These are phyloP conservation scores for Closterium sp. DNA, from an alignment of 139 green algal genomes.

Conservation along the genomic window DNA sequence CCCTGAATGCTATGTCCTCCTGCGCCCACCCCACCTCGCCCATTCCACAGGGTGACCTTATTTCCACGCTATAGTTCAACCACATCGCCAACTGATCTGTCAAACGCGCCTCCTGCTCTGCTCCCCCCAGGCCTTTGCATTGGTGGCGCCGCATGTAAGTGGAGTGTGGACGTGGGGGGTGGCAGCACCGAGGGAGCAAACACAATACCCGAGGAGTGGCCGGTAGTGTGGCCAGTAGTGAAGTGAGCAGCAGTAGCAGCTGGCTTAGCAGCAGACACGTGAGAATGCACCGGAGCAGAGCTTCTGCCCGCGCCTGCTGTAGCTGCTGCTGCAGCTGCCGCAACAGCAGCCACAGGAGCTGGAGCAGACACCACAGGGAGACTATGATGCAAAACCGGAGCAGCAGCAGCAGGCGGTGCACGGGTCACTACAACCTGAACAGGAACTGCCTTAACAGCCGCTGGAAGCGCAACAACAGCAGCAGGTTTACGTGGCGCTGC, in stretches of 20 bases:
- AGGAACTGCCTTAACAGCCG: neutral
- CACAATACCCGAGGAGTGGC: neutral
- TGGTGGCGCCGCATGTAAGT: neutral
- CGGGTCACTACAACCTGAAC: neutral
- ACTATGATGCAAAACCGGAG: neutral
- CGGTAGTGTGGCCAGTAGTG: neutral
- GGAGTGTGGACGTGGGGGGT: neutral
- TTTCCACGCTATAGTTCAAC: neutral
- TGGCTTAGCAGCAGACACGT: neutral
- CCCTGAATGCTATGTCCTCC: too few relatives aligned
- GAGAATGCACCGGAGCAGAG: neutral
- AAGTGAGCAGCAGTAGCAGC: neutral
- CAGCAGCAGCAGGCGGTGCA: neutral
- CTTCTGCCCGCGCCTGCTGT: neutral
- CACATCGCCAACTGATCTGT: neutral
- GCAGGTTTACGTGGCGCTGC: neutral
- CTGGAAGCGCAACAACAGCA: neutral
- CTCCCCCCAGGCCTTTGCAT: too few relatives aligned
- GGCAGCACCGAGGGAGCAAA: neutral
- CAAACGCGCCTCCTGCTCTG: neutral
- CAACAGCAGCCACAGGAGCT: neutral
- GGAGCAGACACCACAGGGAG: neutral
- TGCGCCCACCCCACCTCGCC: too few relatives aligned
- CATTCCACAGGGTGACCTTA: neutral
- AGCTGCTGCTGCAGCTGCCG: neutral